Base-by-base conservation (phyloP, 106 monocot species). In the Alisma plantagoaquatica region DNA sequence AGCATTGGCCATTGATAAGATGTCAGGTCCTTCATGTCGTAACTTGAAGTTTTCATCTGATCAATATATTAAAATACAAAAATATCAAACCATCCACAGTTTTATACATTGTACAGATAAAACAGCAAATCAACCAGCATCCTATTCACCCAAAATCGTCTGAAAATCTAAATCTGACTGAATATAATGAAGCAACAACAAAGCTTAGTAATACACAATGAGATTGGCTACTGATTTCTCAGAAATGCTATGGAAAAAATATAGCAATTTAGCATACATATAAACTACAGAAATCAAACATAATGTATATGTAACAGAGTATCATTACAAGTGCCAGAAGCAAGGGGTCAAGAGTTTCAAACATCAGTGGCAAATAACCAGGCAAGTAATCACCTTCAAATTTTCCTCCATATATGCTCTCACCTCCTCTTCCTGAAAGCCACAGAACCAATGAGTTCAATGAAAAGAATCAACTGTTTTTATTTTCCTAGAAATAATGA, bases 331-430 rank as follows among this genome's bases (percentile, higher is more conserved):
- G 21, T 46, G 7, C n/a, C 6, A 19, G 21, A 46, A 46, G 0
- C 35, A 7, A 38, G 14, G 35, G 35, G 9, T 38, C 35, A 38
- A 14, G 35, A 7, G 14, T 38, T 38, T 38, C 9, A 14, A 6
- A 7, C 35, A 38, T 7, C 35, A 38, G 35, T 14, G 46, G 46
- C 35, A 14, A 20, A 12, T n/a, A 20, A 0, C 10, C 16, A 11
- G 52, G 51, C 52, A 15, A 42, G 59, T 22, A 51, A 54, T 73
- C 54, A 93, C 93, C 93, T 63, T 70, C 56, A 72, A 87, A 93
- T 42, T 87, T 93, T 33, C 80, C 87, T 65, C 83, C 83, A 80
- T 93, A 93, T 63, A 93, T 93, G 67, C 93, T 87, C 70, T 93
- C 93, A 17, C 93, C 93, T 54, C 87, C 93, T 57, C 77, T 75